phyloP scores from a whole-genome alignment of 2,329 filamentous ascomycete species.

The Colletotrichum brevisporum region DNA sequence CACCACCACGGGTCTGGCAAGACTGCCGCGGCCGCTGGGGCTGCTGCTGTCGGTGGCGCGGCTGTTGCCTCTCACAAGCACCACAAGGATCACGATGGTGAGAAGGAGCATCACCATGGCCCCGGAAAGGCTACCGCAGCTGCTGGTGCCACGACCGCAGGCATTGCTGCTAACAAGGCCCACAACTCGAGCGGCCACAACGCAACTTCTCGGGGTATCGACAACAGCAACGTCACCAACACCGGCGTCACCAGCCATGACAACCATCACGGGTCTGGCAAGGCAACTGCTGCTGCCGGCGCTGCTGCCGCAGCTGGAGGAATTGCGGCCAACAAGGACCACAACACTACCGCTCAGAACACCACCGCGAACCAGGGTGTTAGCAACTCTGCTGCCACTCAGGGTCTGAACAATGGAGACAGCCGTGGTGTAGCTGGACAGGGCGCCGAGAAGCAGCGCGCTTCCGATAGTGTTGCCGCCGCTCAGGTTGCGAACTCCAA shows the following conservation, averaged over 20 bases:
- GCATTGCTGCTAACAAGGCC: slow-evolving; percentile 6
- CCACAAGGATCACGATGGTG: background rate
- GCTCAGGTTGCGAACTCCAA: slow-evolving; percentile 17
- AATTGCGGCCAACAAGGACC: slow-evolving; percentile 9
- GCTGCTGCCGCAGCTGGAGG: slow-evolving; percentile 2
- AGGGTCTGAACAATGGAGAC: background rate
- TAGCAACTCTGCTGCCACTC: background rate
- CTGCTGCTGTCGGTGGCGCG: slow-evolving; percentile 2
- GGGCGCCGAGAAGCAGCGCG: background rate
- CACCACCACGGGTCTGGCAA: background rate
- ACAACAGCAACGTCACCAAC: background rate
- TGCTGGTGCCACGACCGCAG: background rate
- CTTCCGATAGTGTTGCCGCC: slow-evolving; percentile 2
- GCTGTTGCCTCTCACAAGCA: slow-evolving; percentile 7
- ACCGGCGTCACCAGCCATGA: background rate
- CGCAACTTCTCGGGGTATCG: background rate
- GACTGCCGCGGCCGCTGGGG: background rate
- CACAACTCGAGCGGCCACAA: background rate
- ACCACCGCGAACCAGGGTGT: background rate
- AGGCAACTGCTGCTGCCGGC: slow-evolving; percentile 9
- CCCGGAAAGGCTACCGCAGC: background rate
- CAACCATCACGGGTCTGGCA: background rate
- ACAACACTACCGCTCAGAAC: background rate
- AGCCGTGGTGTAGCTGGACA: background rate
- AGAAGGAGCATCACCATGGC: slow-evolving; percentile 3